Conservation (phyloP, 2,329 filamentous ascomycete genomes). For the Dothidotthia symphoricarpi region DNA sequence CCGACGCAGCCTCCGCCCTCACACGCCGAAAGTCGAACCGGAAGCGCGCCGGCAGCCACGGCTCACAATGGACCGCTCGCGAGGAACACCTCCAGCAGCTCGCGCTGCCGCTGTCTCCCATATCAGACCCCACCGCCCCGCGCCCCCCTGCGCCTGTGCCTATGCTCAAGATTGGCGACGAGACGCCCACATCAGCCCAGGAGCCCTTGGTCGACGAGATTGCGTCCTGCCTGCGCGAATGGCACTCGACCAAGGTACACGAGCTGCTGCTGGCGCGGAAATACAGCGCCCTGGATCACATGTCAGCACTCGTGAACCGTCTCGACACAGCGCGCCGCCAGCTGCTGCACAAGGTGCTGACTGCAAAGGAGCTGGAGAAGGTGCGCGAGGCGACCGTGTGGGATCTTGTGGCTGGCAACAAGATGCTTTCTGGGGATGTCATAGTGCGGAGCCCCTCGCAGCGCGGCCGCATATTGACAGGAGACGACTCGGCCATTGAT, state of each 20-base stretch:
- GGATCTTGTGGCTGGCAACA: slow-evolving; percentile 92
- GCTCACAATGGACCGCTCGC: slow-evolving; percentile 41
- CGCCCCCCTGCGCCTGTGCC: slow-evolving; percentile 90
- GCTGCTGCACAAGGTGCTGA: slow-evolving; percentile 91
- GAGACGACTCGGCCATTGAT: slow-evolving; percentile 89
- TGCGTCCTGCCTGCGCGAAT: slow-evolving; percentile 91
- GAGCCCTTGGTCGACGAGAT: slow-evolving; percentile 97
- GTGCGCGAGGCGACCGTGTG: slow-evolving; percentile 90
- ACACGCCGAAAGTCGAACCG: slow-evolving; percentile 31
- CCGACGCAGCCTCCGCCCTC: slow-evolving; percentile 20
- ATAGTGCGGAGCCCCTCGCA: slow-evolving; percentile 88
- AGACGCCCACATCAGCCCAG: slow-evolving; percentile 82
- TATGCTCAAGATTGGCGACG: slow-evolving; percentile 96
- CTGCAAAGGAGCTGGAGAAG: slow-evolving; percentile 73
- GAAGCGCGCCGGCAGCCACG: slow-evolving; percentile 37
- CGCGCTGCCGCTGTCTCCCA: slow-evolving; percentile 40
- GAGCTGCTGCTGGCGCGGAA: slow-evolving; percentile 80
- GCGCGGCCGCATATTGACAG: slow-evolving; percentile 81
- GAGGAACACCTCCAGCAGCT: slow-evolving; percentile 42
- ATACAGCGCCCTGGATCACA: slow-evolving; percentile 76
- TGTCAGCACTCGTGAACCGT: slow-evolving; percentile 76
- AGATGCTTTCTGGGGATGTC: slow-evolving; percentile 87
- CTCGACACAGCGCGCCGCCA: slow-evolving; percentile 84
- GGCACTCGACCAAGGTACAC: slow-evolving; percentile 96
- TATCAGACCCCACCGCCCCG: slow-evolving; percentile 61